Base-by-base conservation (phyloP, 257 asterid species). In the Leonotis leonurus region DNA sequence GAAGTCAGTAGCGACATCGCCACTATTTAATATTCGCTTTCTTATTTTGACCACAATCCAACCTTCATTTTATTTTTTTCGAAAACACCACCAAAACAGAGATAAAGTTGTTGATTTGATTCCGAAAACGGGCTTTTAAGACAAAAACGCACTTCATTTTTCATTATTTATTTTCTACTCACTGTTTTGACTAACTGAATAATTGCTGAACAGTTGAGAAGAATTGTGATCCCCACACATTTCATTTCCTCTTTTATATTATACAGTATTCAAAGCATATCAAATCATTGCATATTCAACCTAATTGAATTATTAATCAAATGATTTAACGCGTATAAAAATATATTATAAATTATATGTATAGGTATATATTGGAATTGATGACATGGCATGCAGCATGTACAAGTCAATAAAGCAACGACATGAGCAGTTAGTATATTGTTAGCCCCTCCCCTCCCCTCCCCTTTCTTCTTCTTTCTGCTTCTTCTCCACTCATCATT, bases 51-150 rank as follows among this genome's bases (percentile, higher is more conserved):
- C n/a, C n/a, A n/a, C n/a, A n/a, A 14, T 53, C 36, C 65, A 56
- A 10, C 2, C 5, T 10, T 7, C 8, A 10, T 10, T 6, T 32
- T 32, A n/a, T n/a, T n/a, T n/a, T n/a, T n/a, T 32, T 32, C 36
- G 36, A 32, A 32, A 32, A 32, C 8, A 32, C n/a, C n/a, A 32
- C 8, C 36, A 14, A 65, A 27, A n/a, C 8, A 30, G 46, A 12
- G 37, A 14, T 10, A 0, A 12, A 67, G 57, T 26, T 2, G 33
- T 36, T 3, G 3, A 26, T 8, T 49, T 12, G 33, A 29, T 29
- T 3, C 63, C 65, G 6, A 55, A 62, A 70, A 70, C 63, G 67
- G 62, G 67, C 71, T 70, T 64, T 56, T n/a, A n/a, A n/a, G 12
- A 29, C 3, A 53, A n/a, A 53, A 16, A 18, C 20, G 21, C 53